Evolutionary conservation across 2,329 filamentous ascomycete species (phyloP), one percentile per base, ranked within the genome.

Genomic region (Fusarium haematococcum): DNA sequence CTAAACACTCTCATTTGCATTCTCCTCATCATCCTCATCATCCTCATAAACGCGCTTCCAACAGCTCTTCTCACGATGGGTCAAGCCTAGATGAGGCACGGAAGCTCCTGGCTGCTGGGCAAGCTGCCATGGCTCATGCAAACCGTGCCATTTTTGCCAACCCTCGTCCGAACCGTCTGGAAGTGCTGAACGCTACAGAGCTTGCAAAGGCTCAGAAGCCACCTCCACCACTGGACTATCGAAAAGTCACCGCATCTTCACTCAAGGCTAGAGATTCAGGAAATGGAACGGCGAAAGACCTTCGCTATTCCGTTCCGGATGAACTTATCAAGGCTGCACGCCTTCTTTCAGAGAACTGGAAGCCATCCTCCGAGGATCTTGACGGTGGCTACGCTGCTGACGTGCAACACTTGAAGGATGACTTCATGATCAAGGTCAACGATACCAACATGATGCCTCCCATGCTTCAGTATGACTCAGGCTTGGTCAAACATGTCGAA

Each of bases 81-180:
- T 6, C 37, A 41, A 41, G 37, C 37, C 37, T 41, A n/a, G 63
- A 66, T 11, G 30, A 66, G 35, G 63, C 63, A 23, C 63, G 52
- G 8, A 66, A 60, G 41, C 63, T 66, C 32, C 18, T 66, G 32
- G 56, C 25, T 10, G 41, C 59, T n/a, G 63, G 63, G 23, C 63
- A 66, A 41, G 54, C 54, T 43, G 63, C 63, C 43, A 66, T 66
- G 63, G 39, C 39, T 14, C 16, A 43, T 45, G 61, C 27, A 13
- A 63, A 63, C 39, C 30, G 18, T n/a, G 45, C n/a, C 10, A 56
- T 63, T 3, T n/a, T 63, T 41, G 14, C 23, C 5, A 63, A n/a
- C 37, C 37, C 37, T 41, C 37, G 37, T n/a, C 37, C 37, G 9
- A 41, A 41, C 18, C 37, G 37, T 6, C 37, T 41, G 37, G 37